Evolutionary conservation across 495 filamentous ascomycete species (phyloP), one percentile per base, ranked within the genome.

Genomic region (Cercophora scortea): DNA sequence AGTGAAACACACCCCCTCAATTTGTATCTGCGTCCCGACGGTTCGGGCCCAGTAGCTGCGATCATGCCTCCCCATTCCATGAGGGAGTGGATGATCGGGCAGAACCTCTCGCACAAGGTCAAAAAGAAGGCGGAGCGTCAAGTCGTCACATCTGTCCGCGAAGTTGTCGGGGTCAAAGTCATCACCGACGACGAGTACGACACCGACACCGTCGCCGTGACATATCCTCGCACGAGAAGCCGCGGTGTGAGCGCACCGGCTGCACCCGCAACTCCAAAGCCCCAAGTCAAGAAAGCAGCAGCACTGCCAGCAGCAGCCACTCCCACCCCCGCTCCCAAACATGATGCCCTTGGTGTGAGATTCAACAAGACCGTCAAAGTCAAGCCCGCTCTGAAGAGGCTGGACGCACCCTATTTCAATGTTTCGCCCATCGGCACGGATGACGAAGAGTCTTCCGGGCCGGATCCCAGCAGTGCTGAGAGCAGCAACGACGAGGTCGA

Each of bases 61-160:
- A 49, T 46, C 32, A 66, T 66, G 64, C 57, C 64, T 44, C 62
- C 62, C 25, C 49, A 61, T 33, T 62, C 63, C 8, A 25, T 65
- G 18, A 42, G 52, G 8, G 71, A 76, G 55, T 76, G 72, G 72
- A 59, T 73, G 47, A 48, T 71, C 1, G 71, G 71, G 33, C 65
- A 64, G 39, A 72, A 71, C 19, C 34, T 69, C 33, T 41, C 51
- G 6, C 52, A 13, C 8, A n/a, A 25, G 9, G 50, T 43, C 17
- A 57, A 49, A 15, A 64, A 59, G 49, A 38, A 38, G 36, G 3
- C 13, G 10, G 36, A 38, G 36, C 25, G 5, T 2, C 25, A 25
- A 25, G 25, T 25, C 25, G 25, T 25, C 25, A 25, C 25, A 5
- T 25, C 25, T 25, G 25, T 25, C 25, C 25, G 25, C 25, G 38